A percentile compares a stretch with the other conserved stretches of the same genome.
Evolutionary conservation across 73 alveolate genomes (phyloP).

Genomic region (Durusdinium trenchii): DNA sequence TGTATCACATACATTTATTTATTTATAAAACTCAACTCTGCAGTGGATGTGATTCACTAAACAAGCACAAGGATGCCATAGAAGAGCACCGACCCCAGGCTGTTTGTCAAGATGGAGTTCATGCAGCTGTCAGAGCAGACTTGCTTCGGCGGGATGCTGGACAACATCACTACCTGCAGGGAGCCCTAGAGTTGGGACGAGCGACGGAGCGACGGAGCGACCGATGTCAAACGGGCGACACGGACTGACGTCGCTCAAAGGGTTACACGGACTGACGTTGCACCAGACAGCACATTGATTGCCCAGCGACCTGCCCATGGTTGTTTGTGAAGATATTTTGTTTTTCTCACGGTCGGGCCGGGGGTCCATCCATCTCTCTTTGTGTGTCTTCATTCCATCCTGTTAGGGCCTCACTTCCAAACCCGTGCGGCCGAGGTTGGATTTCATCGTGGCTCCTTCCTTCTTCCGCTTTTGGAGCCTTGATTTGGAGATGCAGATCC

Average conservation of each 20-base stretch:
- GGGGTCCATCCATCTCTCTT: background rate
- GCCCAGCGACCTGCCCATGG: too few species aligned
- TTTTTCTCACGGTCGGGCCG: too few species aligned
- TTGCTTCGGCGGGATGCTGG: conserved; percentile 2
- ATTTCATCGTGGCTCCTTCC: conserved; percentile 63
- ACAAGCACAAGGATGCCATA: too few species aligned
- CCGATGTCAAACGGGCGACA: too few species aligned
- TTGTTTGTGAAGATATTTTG: too few species aligned
- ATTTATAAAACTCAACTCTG: too few species aligned
- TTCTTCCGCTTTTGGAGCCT: conserved; percentile 35
- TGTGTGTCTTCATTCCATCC: background rate
- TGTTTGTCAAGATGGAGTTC: conserved; percentile 54
- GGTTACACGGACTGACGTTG: too few species aligned
- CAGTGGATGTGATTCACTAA: too few species aligned
- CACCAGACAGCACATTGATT: too few species aligned
- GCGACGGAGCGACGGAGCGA: too few species aligned
- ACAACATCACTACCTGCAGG: conserved; percentile 40
- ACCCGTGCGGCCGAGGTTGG: conserved; percentile 1
- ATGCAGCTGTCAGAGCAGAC: conserved; percentile 18
- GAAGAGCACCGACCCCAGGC: background rate
- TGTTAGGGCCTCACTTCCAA: background rate
- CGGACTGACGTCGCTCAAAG: too few species aligned
- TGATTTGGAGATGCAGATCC: background rate
- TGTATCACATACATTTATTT: too few species aligned
- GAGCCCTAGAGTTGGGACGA: background rate